phyloP scores from a whole-genome alignment of 2,329 filamentous ascomycete genomes.

The Aspergillus hiratsukae region DNA sequence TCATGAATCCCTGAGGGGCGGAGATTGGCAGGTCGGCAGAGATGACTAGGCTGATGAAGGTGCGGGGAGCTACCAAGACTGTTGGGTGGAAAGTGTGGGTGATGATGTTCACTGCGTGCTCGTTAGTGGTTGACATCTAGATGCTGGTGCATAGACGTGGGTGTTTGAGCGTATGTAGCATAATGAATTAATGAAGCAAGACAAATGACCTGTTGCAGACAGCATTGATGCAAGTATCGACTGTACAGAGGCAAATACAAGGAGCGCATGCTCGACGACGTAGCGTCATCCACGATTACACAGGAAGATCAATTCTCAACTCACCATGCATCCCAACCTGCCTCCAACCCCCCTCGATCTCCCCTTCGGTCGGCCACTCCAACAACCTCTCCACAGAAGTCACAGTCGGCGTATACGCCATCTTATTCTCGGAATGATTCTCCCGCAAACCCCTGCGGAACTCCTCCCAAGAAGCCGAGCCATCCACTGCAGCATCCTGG shows the following conservation, averaged over 20 bases:
- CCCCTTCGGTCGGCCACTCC: conserved; percentile 21
- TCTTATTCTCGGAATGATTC: conserved; percentile 38
- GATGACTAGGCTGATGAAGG: conserved; percentile 30
- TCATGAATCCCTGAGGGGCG: conserved; percentile 24
- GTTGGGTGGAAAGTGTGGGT: conserved; percentile 34
- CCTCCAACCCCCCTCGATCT: conserved; percentile 15
- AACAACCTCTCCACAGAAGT: conserved; percentile 25
- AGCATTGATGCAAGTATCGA: no score
- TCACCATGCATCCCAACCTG: conserved; percentile 26
- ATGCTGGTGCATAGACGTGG: no score
- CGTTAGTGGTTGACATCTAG: no score
- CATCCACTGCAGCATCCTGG: conserved; percentile 19
- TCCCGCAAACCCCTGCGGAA: conserved; percentile 34
- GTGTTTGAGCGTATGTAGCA: no score
- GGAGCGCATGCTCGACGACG: no score
- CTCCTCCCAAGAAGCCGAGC: conserved; percentile 36
- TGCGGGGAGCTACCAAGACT: conserved; percentile 28
- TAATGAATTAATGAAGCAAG: no score
- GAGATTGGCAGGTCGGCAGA: conserved; percentile 19
- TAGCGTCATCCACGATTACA: no score
- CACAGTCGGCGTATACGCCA: conserved; percentile 39
- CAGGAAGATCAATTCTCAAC: neutral
- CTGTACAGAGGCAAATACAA: no score
- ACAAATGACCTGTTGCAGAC: no score
- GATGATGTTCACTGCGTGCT: conserved; percentile 29